Base-by-base conservation (phyloP, 2,329 filamentous ascomycete species). In the Penicillium corylophilum region DNA sequence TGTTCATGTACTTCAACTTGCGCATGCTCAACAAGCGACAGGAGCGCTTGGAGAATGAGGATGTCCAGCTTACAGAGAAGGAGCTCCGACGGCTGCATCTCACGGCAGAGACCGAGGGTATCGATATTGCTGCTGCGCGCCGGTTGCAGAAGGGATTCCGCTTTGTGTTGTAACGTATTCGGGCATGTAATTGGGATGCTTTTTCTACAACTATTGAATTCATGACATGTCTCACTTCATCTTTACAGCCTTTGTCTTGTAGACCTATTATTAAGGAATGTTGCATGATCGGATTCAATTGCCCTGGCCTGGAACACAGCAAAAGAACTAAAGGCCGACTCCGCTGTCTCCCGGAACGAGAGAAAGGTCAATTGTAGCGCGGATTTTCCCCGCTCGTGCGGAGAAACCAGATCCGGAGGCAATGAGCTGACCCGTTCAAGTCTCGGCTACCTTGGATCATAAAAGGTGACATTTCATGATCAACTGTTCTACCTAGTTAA, bases 101-200 rank as follows among this genome's bases (percentile, higher is more conserved):
- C 60, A 81, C 79, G 16, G 80, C 79, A 0, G 75, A 81, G 53
- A 55, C 78, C 18, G 79, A 82, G 61, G 77, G 77, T 0, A 75
- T 82, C 39, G 74, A 77, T 53, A 56, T 82, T 50, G 75, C 72
- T 0, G 72, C 74, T 10, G 80, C 80, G 31, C 71, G 79, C 47
- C 65, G 67, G 44, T 54, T 81, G 66, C 79, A 82, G 65, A 79
- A 79, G 68, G 80, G 80, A 1, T 83, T 81, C 65, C 68, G 81
- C 28, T 83, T 78, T 60, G 72, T 77, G 56, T 67, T 79, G 47
- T 79, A 55, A 46, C 16, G 16, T 22, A 10, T 9, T 38, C 6
- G 16, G 5, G 3, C 4, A 20, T 13, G 4, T 6, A 26, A 23
- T 15, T 13, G 2, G 6, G 22, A 16, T 5, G 2, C 13, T 16